phyloP scores from a whole-genome alignment of 257 asterid species.

The Solanum rostratum region DNA sequence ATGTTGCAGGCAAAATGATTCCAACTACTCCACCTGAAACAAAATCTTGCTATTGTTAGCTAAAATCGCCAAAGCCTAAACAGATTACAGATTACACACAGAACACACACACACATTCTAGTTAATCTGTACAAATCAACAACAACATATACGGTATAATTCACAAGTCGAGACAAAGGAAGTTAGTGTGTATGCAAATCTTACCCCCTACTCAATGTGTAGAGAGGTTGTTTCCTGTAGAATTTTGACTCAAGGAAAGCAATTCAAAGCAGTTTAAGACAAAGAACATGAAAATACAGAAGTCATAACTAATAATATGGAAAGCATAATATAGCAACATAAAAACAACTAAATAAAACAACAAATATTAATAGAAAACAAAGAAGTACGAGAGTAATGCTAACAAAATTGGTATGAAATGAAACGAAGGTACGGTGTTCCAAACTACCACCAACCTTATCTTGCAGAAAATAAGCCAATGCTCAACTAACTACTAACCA shows the following conservation, averaged over 20 bases:
- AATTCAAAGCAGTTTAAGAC: neutral
- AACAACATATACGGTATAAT: neutral
- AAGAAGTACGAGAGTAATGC: neutral
- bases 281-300: no score
- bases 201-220: neutral
- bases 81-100: neutral
- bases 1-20: conserved; percentile 62
- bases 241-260: neutral
- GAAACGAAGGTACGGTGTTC: neutral
- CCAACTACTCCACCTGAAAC: conserved; percentile 89
- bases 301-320: no score
- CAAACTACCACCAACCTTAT: neutral
- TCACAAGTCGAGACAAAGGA: fast-evolving
- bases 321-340: neutral
- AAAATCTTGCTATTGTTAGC: neutral
- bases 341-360: no score
- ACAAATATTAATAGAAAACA: no score
- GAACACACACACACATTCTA: no score
- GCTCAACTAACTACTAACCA: neutral
- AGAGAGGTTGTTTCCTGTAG: neutral
- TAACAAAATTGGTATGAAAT: neutral
- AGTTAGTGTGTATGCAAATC: neutral
- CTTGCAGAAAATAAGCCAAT: no score
- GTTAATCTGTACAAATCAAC: neutral
- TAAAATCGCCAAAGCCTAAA: neutral